A percentile compares a stretch with the other conserved stretches of the same genome.
These are phyloP conservation scores for Phaeotremella skinneri DNA, from an alignment of 768 basidiomycete genomes.

Conservation along the genomic window DNA sequence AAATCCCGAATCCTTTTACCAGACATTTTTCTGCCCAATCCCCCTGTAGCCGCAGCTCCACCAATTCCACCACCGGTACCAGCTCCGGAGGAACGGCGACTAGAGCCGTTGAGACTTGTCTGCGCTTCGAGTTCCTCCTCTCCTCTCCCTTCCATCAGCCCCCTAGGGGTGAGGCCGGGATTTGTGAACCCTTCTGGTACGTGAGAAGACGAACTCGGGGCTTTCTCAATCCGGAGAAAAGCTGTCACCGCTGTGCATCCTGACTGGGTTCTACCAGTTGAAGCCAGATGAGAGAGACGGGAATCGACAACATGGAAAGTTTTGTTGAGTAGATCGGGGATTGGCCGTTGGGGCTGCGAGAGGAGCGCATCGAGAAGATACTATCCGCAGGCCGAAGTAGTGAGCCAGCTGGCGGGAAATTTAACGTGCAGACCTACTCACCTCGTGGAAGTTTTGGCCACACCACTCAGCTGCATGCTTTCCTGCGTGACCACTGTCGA, in stretches of 20 bases:
- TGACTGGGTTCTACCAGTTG: conserved; percentile 88
- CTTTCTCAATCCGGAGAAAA: conserved; percentile 87
- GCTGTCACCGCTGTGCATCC: conserved; percentile 97
- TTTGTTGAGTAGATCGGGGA: conserved; percentile 86
- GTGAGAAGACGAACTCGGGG: conserved; percentile 43
- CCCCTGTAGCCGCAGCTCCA: conserved; percentile 16
- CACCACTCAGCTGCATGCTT: conserved; percentile 99
- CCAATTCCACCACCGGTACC: conserved; percentile 23
- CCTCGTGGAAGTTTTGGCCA: conserved; percentile 91
- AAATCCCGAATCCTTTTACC: conserved; percentile 46
- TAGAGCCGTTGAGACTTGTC: conserved; percentile 17
- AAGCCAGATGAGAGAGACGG: conserved; percentile 75
- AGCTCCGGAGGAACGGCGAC: conserved; percentile 27
- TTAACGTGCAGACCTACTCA: conserved; percentile 27
- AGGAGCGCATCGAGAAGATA: conserved; percentile 70
- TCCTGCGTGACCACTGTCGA: conserved; percentile 76
- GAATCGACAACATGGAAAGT: conserved; percentile 92
- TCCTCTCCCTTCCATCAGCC: conserved; percentile 47
- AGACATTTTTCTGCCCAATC: conserved; percentile 29
- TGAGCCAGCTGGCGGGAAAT: conserved; percentile 7
- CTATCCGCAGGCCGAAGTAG: too few species aligned
- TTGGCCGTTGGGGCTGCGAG: conserved; percentile 58
- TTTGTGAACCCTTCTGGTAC: conserved; percentile 44
- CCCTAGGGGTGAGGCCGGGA: conserved; percentile 36
- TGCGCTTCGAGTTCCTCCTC: conserved; percentile 49